These are phyloP conservation scores for Gonium pectorale DNA, from an alignment of 139 green algal species.

Conservation along the genomic window DNA sequence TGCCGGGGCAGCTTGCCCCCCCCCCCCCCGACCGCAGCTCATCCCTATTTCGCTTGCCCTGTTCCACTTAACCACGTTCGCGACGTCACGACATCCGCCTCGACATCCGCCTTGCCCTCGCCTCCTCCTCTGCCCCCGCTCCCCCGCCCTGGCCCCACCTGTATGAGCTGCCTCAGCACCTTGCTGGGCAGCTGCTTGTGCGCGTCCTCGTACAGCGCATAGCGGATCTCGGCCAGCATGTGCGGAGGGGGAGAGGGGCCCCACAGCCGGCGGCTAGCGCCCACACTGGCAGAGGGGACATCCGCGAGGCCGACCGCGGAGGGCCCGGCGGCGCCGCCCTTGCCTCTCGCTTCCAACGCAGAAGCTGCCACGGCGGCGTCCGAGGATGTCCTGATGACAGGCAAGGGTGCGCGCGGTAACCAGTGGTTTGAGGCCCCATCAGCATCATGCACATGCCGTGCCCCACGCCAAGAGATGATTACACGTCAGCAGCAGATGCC, in stretches of 20 bases:
- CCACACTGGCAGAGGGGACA: not conserved
- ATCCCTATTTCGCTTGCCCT: not conserved
- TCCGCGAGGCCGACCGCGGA: not conserved
- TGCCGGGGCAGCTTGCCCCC: not conserved
- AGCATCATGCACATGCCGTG: too few species aligned
- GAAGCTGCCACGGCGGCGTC: not conserved
- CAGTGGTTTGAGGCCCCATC: too few species aligned
- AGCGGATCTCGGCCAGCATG: slow-evolving; percentile 26
- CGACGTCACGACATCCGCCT: not conserved
- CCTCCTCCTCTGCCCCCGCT: not conserved
- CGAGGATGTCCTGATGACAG: not conserved
- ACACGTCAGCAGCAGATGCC: too few species aligned
- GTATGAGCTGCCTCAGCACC: slow-evolving; percentile 14
- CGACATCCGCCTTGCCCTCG: not conserved
- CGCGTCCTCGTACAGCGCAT: slow-evolving; percentile 5
- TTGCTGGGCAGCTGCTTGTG: not conserved
- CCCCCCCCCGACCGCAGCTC: not conserved
- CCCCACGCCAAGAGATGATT: too few species aligned
- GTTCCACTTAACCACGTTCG: not conserved
- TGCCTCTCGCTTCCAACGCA: not conserved
- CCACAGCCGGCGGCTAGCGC: not conserved
- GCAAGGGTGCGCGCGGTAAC: not conserved
- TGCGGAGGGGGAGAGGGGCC: slow-evolving; percentile 27
- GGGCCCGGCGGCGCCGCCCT: too few species aligned
- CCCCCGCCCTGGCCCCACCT: not conserved